Evolutionary conservation across 1,284 basidiomycete genomes (phyloP).

Genomic region (Fistulinella cinereoalba): DNA sequence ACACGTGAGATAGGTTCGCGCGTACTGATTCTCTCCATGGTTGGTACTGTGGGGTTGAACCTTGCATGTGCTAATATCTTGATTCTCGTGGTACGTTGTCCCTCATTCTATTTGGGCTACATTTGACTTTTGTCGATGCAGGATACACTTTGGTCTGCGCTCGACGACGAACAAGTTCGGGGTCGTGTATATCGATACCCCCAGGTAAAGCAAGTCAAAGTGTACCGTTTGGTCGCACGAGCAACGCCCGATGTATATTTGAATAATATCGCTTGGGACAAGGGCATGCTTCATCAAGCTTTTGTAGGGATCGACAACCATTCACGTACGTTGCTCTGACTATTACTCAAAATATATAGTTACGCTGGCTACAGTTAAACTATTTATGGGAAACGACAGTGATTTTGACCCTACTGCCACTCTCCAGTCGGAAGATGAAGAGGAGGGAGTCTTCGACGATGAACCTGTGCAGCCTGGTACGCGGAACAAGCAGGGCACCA

Average conservation of each 20-base stretch:
- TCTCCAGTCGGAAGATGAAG: no score
- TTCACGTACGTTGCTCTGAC: neutral
- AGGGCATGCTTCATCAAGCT: neutral
- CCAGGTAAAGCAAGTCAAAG: slow-evolving; percentile 4
- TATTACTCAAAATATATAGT: neutral
- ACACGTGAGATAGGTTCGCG: neutral
- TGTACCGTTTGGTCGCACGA: slow-evolving; percentile 6
- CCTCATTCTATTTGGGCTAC: neutral
- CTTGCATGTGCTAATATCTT: slow-evolving; percentile 22
- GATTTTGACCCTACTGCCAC: neutral
- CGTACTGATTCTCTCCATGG: slow-evolving; percentile 21
- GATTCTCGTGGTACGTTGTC: slow-evolving; percentile 14
- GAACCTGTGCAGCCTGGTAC: neutral
- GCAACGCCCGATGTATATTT: slow-evolving; percentile 1
- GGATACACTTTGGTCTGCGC: slow-evolving; percentile 13
- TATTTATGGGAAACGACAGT: neutral
- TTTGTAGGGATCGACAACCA: neutral
- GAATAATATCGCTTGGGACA: slow-evolving; percentile 7
- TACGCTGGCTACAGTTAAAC: neutral
- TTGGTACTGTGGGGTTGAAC: slow-evolving; percentile 17
- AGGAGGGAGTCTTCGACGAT: neutral
- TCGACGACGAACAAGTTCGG: slow-evolving; percentile 9
- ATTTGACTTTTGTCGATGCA: neutral
- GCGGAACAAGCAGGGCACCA: neutral
- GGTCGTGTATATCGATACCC: slow-evolving; percentile 1